A percentile compares a stretch with the other conserved stretches of the same genome.
Evolutionary conservation across 1,139 yeast genomes (phyloP).

Genomic region (Lodderomyces theae): DNA sequence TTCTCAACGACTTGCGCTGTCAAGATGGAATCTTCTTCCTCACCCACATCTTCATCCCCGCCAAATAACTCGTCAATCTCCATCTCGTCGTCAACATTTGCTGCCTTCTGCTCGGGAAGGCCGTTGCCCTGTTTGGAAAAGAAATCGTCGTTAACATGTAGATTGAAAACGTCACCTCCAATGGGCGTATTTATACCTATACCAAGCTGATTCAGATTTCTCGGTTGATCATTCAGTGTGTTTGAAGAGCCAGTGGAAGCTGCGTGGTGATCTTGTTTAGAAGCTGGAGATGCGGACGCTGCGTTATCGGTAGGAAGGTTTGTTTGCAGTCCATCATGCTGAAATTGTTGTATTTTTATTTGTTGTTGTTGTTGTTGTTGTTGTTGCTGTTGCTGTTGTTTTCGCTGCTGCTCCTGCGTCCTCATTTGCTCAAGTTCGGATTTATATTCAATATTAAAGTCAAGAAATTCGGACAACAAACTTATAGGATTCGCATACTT

Average conservation of each 20-base stretch:
- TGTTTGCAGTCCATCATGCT: too few relatives aligned
- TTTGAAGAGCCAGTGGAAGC: conserved; percentile 26
- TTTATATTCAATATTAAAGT: conserved; percentile 28
- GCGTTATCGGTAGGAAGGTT: too few relatives aligned
- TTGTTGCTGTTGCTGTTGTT: conserved; percentile 13
- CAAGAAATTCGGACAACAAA: conserved; percentile 37
- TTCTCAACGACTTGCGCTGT: not conserved
- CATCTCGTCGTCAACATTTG: conserved; percentile 24
- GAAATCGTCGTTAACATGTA: conserved; percentile 19
- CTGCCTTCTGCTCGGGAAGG: conserved; percentile 21
- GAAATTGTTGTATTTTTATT: too few relatives aligned
- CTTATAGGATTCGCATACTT: conserved; percentile 27
- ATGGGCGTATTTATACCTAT: conserved; percentile 19
- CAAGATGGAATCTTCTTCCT: too few relatives aligned
- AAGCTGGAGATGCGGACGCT: too few relatives aligned
- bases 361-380: too few relatives aligned
- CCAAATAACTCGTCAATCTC: conserved; percentile 47
- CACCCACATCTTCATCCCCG: conserved; percentile 27
- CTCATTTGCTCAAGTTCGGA: conserved; percentile 13
- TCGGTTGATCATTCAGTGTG: conserved; percentile 18
- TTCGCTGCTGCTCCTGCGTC: conserved; percentile 11
- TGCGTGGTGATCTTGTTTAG: conserved; percentile 17
- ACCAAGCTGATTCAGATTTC: conserved; percentile 15
- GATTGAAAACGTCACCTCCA: conserved; percentile 24
- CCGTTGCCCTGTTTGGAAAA: conserved; percentile 10